phyloP scores from a whole-genome alignment of 176 grass and related monocot species.

The Otatea glauca region DNA sequence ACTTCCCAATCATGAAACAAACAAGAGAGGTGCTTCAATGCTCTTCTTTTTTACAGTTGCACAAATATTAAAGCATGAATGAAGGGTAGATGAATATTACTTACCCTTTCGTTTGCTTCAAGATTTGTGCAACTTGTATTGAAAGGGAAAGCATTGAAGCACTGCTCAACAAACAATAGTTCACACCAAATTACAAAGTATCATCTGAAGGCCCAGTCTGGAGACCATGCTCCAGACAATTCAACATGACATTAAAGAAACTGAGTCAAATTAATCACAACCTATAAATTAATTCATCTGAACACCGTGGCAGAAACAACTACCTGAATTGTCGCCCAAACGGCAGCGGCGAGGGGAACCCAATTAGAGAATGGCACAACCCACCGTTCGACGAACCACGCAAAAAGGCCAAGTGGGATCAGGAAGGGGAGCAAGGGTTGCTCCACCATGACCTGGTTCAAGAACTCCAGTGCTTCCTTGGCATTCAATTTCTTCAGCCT shows the following conservation, averaged over 20 bases:
- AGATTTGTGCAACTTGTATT: too few relatives aligned
- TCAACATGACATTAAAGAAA: conserved; percentile 11
- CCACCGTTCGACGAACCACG: conserved; percentile 89
- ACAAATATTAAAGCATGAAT: too few relatives aligned
- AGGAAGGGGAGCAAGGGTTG: conserved; percentile 88
- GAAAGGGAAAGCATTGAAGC: too few relatives aligned
- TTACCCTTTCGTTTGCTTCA: too few relatives aligned
- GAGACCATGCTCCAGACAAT: not conserved
- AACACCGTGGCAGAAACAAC: conserved; percentile 13
- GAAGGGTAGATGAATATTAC: too few relatives aligned
- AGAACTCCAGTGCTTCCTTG: conserved; percentile 71
- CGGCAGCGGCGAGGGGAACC: conserved; percentile 77
- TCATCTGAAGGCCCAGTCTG: not conserved
- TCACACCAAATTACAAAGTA: not conserved
- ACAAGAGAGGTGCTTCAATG: too few relatives aligned
- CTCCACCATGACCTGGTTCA: conserved; percentile 87
- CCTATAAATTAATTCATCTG: not conserved
- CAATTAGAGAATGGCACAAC: conserved; percentile 97
- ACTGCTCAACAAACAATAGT: too few relatives aligned
- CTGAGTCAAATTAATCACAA: not conserved
- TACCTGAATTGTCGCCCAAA: conserved; percentile 95
- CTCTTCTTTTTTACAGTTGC: too few relatives aligned
- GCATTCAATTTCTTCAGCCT: conserved; percentile 60
- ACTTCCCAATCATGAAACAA: conserved; percentile 15
- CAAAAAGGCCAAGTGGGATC: conserved; percentile 76